Base-by-base conservation (phyloP, 176 grass and related monocot genomes). In the Lolium rigidum region DNA sequence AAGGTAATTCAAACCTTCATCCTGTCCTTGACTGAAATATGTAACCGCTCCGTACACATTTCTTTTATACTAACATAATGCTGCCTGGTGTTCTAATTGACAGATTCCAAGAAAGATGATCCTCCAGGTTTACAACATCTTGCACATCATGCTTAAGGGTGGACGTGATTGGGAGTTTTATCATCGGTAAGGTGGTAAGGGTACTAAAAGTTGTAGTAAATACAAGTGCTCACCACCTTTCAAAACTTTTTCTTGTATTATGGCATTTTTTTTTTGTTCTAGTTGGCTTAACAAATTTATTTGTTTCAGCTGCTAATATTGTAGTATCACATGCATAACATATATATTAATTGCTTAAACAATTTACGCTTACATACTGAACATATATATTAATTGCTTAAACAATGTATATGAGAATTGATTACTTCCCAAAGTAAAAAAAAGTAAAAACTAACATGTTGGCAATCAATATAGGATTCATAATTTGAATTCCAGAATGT, bases 21-120 rank as follows among this genome's bases (percentile, higher is more conserved):
- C 44, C 55, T 5, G 26, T 74, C 59, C 37, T 65, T 70, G 38
- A 83, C 60, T 84, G 43, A 76, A 65, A 51, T 51, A 68, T 56
- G 17, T 70, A 18, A 63, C 60, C 15, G 31, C 16, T 76, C 51
- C 8, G 79, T 83, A 67, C 25, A 8, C 7, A 10, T 6, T 66
- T 50, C 10, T 31, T 74, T 74, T 86, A 38, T 70, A 57, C 62
- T 59, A 61, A 85, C 54, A 9, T 66, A 4, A 49, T 80, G 39
- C 54, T 31, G 60, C 57, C 18, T 83, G 46, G 63, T 28, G 9
- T 79, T 75, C 63, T 87, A 56, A 69, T 86, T 92, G 81, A 25
- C 84, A 98, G 96, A 91, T 98, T 86, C 96, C 96, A 86, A 95
- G 96, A 91, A 98, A 98, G 90, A 98, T 98, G 96, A 94, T 98